Base-by-base conservation (phyloP, 768 basidiomycete species). In the Boletus rubescentipes region DNA sequence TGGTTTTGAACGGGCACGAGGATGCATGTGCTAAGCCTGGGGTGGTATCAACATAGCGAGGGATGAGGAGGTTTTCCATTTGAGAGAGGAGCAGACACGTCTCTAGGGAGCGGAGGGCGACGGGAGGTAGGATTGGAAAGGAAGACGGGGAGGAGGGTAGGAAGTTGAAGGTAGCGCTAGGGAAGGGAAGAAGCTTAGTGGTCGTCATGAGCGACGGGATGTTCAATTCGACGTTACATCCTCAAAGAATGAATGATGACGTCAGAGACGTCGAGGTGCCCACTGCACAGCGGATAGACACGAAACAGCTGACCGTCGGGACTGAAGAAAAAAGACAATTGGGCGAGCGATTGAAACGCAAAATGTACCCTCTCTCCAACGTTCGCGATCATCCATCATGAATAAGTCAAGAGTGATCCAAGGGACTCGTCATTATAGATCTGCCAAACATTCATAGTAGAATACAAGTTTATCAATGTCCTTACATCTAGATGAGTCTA, bases 61-160 rank as follows among this genome's bases (percentile, higher is more conserved):
- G 2, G 62, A 49, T 0, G 67, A 69, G 4, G 57, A 38, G 1
- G 65, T 65, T 91, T 91, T 40, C 93, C 93, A 53, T 86, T 92
- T 20, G 82, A 74, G 32, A 86, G 79, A 84, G 67, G 77, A 61
- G 56, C 71, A 46, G 53, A 78, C 59, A 56, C 73, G 31, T 49
- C 78, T 69, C 58, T 77, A 62, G 51, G 69, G 12, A 61, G 57
- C 12, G n/a, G 57, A 10, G 61, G 63, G 32, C 9, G 49, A 23
- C 51, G 37, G 12, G 43, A 58, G 35, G 32, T 8, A 23, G 58
- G 51, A 35, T n/a, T n/a, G n/a, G n/a, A n/a, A n/a, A n/a, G n/a
- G n/a, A n/a, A n/a, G n/a, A n/a, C n/a, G n/a, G n/a, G n/a, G n/a
- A n/a, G n/a, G n/a, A n/a, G n/a, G n/a, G n/a, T n/a, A n/a, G n/a